phyloP scores from a whole-genome alignment of 306 rosid genomes.

The Ceratonia siliqua region DNA sequence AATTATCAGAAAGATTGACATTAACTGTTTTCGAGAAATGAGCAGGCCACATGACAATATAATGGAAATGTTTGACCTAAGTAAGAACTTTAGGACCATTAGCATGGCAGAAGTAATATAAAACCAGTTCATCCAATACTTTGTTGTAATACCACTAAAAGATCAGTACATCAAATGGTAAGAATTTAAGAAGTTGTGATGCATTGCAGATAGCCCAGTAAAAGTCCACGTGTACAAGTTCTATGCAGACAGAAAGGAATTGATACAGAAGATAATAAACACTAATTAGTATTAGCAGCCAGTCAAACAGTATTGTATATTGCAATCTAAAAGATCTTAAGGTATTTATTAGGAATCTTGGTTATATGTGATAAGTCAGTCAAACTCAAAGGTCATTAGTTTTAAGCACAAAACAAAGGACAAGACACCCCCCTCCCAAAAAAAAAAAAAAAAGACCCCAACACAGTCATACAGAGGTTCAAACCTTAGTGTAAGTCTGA shows the following conservation, averaged over 20 bases:
- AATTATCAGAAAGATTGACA: conserved; percentile 33
- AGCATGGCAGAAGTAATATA: not conserved
- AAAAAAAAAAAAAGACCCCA: too few relatives aligned
- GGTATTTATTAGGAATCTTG: not conserved
- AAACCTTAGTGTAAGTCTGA: conserved; percentile 88
- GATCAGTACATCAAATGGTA: not conserved
- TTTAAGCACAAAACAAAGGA: conserved; percentile 16
- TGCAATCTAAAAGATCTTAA: not conserved
- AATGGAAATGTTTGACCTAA: conserved; percentile 26
- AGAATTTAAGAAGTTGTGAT: not conserved
- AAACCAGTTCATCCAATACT: conserved; percentile 7
- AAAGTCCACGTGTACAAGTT: not conserved
- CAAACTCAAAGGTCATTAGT: not conserved
- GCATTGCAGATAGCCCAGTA: not conserved
- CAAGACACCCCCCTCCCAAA: not conserved
- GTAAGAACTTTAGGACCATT: conserved; percentile 1
- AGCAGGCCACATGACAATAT: not conserved
- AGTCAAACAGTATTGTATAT: not conserved
- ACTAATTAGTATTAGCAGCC: not conserved
- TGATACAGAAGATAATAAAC: not conserved
- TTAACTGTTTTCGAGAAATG: conserved; percentile 24
- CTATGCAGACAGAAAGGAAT: not conserved
- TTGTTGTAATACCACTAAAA: not conserved
- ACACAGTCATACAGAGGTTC: conserved; percentile 1
- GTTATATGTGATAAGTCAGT: not conserved